phyloP scores from a whole-genome alignment of 495 filamentous ascomycete species.

The Aspergillus campestris region DNA sequence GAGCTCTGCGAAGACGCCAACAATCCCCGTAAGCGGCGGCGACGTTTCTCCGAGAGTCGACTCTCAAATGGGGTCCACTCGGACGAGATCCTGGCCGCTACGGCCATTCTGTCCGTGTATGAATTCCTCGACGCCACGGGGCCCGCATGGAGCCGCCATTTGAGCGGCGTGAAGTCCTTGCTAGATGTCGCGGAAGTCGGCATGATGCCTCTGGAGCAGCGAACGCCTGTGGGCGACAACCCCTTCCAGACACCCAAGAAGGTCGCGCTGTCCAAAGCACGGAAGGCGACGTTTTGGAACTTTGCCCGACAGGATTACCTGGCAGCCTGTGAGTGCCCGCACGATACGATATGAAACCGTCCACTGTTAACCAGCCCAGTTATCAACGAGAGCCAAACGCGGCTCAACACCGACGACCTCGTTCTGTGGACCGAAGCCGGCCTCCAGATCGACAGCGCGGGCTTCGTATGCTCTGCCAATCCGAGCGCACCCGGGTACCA shows the following conservation, averaged over 20 bases:
- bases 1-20: conserved; percentile 25
- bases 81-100: conserved; percentile 54
- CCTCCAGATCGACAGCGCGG: conserved; percentile 46
- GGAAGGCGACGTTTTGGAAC: conserved; percentile 57
- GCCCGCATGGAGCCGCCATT: conserved; percentile 54
- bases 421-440: conserved; percentile 54
- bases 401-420: conserved; percentile 53
- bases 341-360: background rate
- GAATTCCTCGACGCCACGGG: conserved; percentile 55
- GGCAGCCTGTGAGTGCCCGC: conserved; percentile 45
- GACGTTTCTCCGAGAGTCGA: conserved; percentile 31
- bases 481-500: conserved; percentile 33
- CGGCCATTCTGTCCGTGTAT: conserved; percentile 56
- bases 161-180: conserved; percentile 54
- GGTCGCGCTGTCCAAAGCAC: conserved; percentile 42
- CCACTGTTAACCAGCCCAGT: conserved; percentile 22
- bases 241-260: conserved; percentile 22
- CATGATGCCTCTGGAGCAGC: conserved; percentile 50
- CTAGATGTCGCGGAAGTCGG: conserved; percentile 55
- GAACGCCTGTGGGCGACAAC: conserved; percentile 27
- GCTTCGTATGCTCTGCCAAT: conserved; percentile 48
- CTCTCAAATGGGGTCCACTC: conserved; percentile 38
- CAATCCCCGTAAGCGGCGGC: conserved; percentile 30
- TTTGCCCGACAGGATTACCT: conserved; percentile 59
- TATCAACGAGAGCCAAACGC: conserved; percentile 53